Percentiles rank a stretch among this genome's conserved stretches.
Evolutionary conservation across 768 basidiomycete genomes (phyloP).

Genomic region (Leccinum fibrillosum): DNA sequence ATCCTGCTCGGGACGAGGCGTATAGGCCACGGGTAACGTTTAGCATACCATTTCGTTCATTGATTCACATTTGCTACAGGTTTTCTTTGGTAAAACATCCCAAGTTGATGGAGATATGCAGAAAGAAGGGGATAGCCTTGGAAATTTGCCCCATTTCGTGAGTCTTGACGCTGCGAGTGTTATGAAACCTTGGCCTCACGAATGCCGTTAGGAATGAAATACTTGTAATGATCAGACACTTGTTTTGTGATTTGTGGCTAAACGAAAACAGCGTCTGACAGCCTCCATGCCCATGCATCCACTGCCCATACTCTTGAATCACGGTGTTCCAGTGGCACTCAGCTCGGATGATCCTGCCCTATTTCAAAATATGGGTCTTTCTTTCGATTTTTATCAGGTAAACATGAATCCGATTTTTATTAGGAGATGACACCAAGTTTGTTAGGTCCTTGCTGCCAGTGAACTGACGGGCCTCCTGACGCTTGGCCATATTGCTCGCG

Average conservation of each 20-base stretch:
- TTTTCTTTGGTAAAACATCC: constrained; percentile 80
- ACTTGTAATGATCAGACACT: constrained; percentile 41
- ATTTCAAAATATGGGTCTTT: constrained; percentile 76
- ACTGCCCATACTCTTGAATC: constrained; percentile 65
- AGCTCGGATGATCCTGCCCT: constrained; percentile 75
- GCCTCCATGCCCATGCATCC: constrained; percentile 82
- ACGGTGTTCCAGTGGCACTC: constrained; percentile 69
- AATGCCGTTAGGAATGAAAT: constrained; percentile 59
- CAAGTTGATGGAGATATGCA: constrained; percentile 63
- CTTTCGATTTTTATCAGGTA: constrained; percentile 78
- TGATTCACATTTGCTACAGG: constrained; percentile 30
- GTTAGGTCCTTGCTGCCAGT: constrained; percentile 63
- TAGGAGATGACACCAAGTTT: background rate
- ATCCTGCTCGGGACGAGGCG: constrained; percentile 74
- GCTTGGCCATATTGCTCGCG: constrained; percentile 58
- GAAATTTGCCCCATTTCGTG: constrained; percentile 85
- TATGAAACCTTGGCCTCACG: background rate
- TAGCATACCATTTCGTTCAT: background rate
- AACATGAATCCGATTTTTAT: background rate
- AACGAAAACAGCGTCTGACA: constrained; percentile 53
- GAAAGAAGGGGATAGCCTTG: constrained; percentile 57
- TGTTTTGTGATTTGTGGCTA: background rate
- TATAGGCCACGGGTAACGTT: constrained; percentile 72
- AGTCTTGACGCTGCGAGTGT: constrained; percentile 23
- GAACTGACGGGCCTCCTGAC: constrained; percentile 64